Evolutionary conservation across 495 filamentous ascomycete species (phyloP).

Genomic region (Friedmanniomyces simplex): DNA sequence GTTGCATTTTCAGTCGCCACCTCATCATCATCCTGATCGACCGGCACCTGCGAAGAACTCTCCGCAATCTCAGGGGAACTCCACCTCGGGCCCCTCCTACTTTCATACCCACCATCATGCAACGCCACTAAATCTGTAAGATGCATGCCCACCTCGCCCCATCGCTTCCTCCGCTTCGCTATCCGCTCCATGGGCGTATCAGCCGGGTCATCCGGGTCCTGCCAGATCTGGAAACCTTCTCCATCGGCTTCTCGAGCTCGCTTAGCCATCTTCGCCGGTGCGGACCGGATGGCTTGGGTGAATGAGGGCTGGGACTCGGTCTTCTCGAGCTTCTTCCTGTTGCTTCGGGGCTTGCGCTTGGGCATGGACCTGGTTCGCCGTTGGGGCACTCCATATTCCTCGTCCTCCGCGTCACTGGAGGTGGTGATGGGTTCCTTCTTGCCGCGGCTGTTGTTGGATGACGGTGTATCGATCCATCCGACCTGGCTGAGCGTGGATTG

Average conservation of each 20-base stretch:
- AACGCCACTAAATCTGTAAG: background rate
- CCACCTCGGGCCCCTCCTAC: too few relatives aligned
- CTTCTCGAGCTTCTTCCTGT: background rate
- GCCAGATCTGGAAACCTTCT: background rate
- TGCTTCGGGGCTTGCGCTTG: background rate
- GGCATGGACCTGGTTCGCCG: background rate
- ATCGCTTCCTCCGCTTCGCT: background rate
- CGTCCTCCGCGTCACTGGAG: background rate
- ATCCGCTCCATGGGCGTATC: background rate
- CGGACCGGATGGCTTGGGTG: background rate
- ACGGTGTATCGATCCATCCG: background rate
- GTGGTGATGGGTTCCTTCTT: too few relatives aligned
- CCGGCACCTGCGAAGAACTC: background rate
- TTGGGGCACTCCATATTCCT: background rate
- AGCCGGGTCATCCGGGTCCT: background rate
- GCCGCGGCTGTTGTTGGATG: background rate
- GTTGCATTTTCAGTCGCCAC: background rate
- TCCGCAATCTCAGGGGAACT: background rate
- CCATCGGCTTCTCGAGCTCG: background rate
- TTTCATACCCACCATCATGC: background rate
- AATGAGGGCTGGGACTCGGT: background rate
- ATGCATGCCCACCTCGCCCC: background rate
- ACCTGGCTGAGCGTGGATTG: constrained; percentile 12
- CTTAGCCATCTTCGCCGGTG: background rate
- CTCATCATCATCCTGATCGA: background rate